Evolutionary conservation across 148 eudicot species (phyloP).

Genomic region (Dianthus caryophyllus): DNA sequence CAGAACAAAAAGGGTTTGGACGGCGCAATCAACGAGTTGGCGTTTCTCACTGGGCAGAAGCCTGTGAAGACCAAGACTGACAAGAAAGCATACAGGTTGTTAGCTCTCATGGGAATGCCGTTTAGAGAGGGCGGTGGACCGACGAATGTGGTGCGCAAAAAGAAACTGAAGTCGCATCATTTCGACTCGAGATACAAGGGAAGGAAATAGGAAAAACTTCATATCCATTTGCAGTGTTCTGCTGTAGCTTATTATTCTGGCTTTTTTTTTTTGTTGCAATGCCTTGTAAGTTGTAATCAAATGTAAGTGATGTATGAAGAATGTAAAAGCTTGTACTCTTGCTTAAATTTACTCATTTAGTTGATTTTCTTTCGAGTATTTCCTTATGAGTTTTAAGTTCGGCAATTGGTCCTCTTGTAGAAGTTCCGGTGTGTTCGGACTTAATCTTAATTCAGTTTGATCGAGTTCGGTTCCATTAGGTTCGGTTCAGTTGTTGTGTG

Average conservation of each 20-base stretch:
- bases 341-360: conserved; percentile 5
- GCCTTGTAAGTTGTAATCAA: conserved; percentile 6
- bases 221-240: background rate
- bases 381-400: too few species aligned
- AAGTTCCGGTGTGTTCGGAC: too few species aligned
- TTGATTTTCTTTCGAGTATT: background rate
- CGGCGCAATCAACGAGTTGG: conserved; percentile 77
- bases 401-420: too few species aligned
- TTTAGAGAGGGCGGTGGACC: conserved; percentile 74
- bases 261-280: conserved; percentile 2
- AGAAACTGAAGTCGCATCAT: conserved; percentile 88
- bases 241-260: conserved; percentile 11
- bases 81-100: conserved; percentile 69
- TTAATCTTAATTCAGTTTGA: too few species aligned
- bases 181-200: conserved; percentile 57
- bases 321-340: conserved; percentile 4
- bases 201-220: conserved; percentile 30
- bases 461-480: too few species aligned
- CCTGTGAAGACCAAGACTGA: conserved; percentile 90
- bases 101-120: conserved; percentile 94
- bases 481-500: too few species aligned
- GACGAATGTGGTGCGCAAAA: conserved; percentile 47
- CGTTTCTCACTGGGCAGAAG: conserved; percentile 80
- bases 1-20: conserved; percentile 95
- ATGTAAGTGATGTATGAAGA: conserved; percentile 8